phyloP scores from a whole-genome alignment of 371 early-diverging fungal species.

The Paraphysoderma sedebokerense region DNA sequence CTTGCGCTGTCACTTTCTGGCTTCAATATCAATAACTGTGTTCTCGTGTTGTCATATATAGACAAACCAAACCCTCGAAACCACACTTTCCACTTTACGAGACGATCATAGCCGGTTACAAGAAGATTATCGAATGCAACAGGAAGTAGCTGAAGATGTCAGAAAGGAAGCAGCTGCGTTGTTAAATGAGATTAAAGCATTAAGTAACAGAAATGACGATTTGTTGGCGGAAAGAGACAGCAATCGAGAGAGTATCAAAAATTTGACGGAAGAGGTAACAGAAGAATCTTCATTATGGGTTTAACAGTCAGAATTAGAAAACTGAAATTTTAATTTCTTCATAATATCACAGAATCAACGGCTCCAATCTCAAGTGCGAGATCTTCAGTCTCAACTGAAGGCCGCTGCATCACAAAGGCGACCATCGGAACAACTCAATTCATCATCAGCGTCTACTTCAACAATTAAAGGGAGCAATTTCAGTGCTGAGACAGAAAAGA shows the following conservation, averaged over 20 bases:
- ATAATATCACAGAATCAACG: too few relatives aligned
- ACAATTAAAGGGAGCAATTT: too few relatives aligned
- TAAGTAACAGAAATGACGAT: constrained; percentile 43
- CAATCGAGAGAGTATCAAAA: constrained; percentile 4
- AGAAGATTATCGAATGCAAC: constrained; percentile 49
- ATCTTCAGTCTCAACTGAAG: too few relatives aligned
- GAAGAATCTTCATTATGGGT: background rate
- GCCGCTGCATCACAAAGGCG: background rate
- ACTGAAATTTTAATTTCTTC: too few relatives aligned
- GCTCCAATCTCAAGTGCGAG: background rate
- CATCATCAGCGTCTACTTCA: background rate
- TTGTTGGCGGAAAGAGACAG: constrained; percentile 21
- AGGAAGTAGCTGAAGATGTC: constrained; percentile 49
- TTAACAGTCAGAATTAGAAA: background rate
- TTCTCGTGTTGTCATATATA: too few relatives aligned
- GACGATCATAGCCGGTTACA: constrained; percentile 35
- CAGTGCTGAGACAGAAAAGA: too few relatives aligned
- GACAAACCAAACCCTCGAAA: too few relatives aligned
- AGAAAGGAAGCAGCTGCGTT: constrained; percentile 50
- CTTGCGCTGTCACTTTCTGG: too few relatives aligned
- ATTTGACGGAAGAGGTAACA: background rate
- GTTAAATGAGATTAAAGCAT: constrained; percentile 43
- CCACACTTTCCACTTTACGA: too few relatives aligned
- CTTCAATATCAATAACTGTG: too few relatives aligned
- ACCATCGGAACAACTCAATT: background rate